Evolutionary conservation across 169 alveolate species (phyloP), one percentile per base, ranked within the genome.

Genomic region (Plasmodium falciparum): DNA sequence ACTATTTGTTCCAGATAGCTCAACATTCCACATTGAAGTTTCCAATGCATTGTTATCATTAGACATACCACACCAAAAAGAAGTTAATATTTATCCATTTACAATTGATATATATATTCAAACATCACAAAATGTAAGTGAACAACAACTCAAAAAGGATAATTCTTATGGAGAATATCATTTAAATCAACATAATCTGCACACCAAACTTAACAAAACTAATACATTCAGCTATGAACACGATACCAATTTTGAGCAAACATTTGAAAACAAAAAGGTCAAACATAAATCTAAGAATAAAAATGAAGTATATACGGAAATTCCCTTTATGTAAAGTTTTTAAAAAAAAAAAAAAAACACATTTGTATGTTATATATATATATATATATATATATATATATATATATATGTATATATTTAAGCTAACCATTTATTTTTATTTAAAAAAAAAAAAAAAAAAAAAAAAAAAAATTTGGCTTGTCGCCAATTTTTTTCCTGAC

Each of bases 21-120:
- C 96, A 17, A 94, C 96, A 15, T 94, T 94, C 65, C 96, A 94
- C 70, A 91, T 94, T 74, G 96, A 94, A 71, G 96, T 94, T 2
- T 94, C 95, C 29, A 93, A 95, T 50, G 92, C 95, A 39, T 72
- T 94, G 29, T 72, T 93, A 29, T 95, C 95, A 33, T 90, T 94
- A 67, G 95, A 91, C 45, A 94, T 94, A 26, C 88, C 85, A 13
- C 96, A 94, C 67, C 93, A 91, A 56, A 58, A 95, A 71, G 96
- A 94, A 61, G 93, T 94, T 8, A 89, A 92, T 39, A 76, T 89
- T n/a, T 72, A 88, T 61, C 96, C 96, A 47, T 94, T 94, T 66
- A 95, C 94, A 56, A 92, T 94, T 92, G 96, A 94, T 90, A 94
- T 94, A 24, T 93, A 93, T 73, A 92, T 94, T 72, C 89, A 93